Conservation (phyloP, 768 basidiomycete species). For the Phylloporus sp. region DNA sequence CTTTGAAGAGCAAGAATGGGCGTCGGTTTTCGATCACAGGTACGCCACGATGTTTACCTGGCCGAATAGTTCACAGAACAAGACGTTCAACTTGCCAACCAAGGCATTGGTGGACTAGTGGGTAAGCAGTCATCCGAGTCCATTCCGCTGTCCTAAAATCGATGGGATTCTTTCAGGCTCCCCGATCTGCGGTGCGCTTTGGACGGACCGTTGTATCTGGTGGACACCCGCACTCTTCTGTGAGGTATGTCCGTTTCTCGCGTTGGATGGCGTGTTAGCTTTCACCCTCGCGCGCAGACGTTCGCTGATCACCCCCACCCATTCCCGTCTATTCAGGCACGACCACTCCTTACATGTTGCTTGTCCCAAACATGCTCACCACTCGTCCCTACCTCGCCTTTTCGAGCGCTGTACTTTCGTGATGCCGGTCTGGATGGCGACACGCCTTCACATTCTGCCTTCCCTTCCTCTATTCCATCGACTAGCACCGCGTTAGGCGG, state of each 20-base stretch:
- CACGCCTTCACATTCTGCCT: slow-evolving; percentile 8
- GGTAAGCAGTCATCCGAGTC: slow-evolving; percentile 8
- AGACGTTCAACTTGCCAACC: no score
- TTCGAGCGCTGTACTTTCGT: slow-evolving; percentile 44
- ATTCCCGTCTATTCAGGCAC: no score
- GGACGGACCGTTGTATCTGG: slow-evolving; percentile 48
- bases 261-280: background rate
- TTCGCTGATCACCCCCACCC: no score
- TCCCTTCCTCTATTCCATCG: slow-evolving; percentile 29
- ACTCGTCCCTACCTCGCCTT: no score
- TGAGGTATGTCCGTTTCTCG: slow-evolving; percentile 28
- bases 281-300: no score
- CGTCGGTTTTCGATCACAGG: slow-evolving; percentile 43
- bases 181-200: slow-evolving; percentile 53
- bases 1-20: slow-evolving; percentile 38
- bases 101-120: slow-evolving; percentile 25
- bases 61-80: no score
- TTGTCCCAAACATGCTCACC: no score
- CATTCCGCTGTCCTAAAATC: background rate
- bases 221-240: slow-evolving; percentile 53
- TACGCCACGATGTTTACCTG: slow-evolving; percentile 7
- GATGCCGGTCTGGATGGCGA: slow-evolving; percentile 31
- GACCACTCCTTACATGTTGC: no score
- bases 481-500: slow-evolving; percentile 39
- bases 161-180: slow-evolving; percentile 37